Evolutionary conservation across 148 eudicot genomes (phyloP).

Genomic region (Rhododendron mucronatum): DNA sequence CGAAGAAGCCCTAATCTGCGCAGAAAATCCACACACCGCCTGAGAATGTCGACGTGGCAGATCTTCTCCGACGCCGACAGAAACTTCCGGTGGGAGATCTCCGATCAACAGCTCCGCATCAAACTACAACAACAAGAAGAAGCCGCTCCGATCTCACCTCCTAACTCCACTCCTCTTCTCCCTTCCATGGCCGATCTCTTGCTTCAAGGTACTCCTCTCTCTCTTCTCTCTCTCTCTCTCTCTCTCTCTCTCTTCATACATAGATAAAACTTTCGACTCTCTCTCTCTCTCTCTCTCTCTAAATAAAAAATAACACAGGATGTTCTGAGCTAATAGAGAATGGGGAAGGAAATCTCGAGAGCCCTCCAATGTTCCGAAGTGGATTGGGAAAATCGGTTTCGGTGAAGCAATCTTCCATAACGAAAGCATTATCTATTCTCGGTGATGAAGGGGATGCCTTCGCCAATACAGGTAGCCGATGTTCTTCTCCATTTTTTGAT

Average conservation of each 20-base stretch:
- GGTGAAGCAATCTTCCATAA: slow-evolving; percentile 45
- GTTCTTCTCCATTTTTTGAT: neutral
- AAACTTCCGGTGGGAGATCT: slow-evolving; percentile 59
- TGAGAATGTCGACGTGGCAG: slow-evolving; percentile 65
- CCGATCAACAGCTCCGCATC: slow-evolving; percentile 22
- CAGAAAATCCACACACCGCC: slow-evolving; percentile 9
- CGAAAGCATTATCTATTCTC: slow-evolving; percentile 50
- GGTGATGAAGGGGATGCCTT: slow-evolving; percentile 23
- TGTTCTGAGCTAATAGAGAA: slow-evolving; percentile 41
- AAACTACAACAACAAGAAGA: neutral
- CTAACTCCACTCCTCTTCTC: slow-evolving; percentile 23
- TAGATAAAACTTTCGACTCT: neutral
- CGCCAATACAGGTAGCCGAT: slow-evolving; percentile 16
- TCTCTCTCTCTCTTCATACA: neutral
- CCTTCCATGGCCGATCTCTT: slow-evolving; percentile 75
- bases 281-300: neutral
- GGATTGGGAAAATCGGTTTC: slow-evolving; percentile 54
- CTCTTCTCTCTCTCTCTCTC: neutral
- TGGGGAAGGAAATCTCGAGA: slow-evolving; percentile 9
- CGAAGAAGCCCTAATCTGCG: slow-evolving; percentile 19
- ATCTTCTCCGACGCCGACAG: slow-evolving; percentile 47
- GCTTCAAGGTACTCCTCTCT: slow-evolving; percentile 38
- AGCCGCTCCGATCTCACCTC: slow-evolving; percentile 12
- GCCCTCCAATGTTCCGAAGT: slow-evolving; percentile 42
- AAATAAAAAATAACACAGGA: slow-evolving; percentile 23